Evolutionary conservation across 2,329 filamentous ascomycete genomes (phyloP).

Genomic region (Zymoseptoria pseudotritici): DNA sequence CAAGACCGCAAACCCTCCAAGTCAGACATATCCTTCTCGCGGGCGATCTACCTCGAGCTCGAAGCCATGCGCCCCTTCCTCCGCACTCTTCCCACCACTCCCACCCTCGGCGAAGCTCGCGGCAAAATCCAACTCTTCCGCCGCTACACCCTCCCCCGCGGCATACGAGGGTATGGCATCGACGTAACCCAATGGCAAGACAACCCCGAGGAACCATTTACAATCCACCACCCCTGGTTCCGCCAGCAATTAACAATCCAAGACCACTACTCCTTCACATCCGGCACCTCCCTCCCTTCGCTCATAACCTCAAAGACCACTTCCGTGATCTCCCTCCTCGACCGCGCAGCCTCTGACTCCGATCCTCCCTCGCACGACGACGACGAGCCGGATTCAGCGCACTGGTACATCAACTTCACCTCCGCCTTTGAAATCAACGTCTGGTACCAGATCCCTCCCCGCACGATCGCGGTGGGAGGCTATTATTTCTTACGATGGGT

Average conservation of each 20-base stretch:
- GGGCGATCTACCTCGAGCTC: constrained; percentile 29
- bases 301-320: constrained; percentile 36
- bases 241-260: constrained; percentile 37
- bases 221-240: constrained; percentile 32
- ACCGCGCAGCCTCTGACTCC: constrained; percentile 25
- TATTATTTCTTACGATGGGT: constrained; percentile 38
- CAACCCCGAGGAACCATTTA: constrained; percentile 30
- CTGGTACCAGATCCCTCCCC: constrained; percentile 28
- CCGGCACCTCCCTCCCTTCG: constrained; percentile 32
- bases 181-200: constrained; percentile 30
- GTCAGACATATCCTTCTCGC: constrained; percentile 32
- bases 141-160: constrained; percentile 21
- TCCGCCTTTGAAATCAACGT: constrained; percentile 39
- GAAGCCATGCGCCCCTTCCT: constrained; percentile 21
- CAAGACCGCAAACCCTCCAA: constrained; percentile 27
- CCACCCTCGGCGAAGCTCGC: constrained; percentile 26
- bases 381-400: constrained; percentile 8
- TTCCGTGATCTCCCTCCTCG: constrained; percentile 34
- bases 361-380: neutral
- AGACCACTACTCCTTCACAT: constrained; percentile 42
- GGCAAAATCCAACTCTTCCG: constrained; percentile 32
- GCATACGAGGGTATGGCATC: constrained; percentile 24
- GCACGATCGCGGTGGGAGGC: constrained; percentile 38
- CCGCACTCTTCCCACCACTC: constrained; percentile 30
- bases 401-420: constrained; percentile 41